Conservation (phyloP, 176 grass and related monocot genomes). For the Oryza rufipogon region DNA sequence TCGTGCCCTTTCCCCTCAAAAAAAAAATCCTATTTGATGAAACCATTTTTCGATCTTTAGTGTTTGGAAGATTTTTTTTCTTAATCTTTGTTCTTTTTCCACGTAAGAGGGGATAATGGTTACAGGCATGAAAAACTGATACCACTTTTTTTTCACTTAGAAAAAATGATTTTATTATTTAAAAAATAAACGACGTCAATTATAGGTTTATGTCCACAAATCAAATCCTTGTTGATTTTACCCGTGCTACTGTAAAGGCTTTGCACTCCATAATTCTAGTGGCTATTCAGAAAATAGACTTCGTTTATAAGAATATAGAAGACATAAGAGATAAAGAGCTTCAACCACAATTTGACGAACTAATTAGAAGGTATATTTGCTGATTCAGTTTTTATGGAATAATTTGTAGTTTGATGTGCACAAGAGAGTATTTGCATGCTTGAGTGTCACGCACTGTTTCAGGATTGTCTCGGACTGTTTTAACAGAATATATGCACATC, state of each 20-base stretch:
- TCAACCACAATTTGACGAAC: slow-evolving; percentile 67
- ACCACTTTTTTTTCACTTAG: no score
- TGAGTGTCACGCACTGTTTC: not conserved
- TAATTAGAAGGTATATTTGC: slow-evolving; percentile 64
- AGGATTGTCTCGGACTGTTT: not conserved
- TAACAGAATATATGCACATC: not conserved
- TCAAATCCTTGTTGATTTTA: slow-evolving; percentile 53
- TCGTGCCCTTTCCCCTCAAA: no score
- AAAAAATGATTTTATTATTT: no score
- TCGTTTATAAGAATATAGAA: slow-evolving; percentile 67
- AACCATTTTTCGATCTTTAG: no score
- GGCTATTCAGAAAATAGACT: slow-evolving; percentile 67
- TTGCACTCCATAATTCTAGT: slow-evolving; percentile 74
- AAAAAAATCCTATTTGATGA: no score
- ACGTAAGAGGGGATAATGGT: no score
- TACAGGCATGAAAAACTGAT: no score
- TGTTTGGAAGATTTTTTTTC: no score
- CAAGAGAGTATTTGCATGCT: not conserved
- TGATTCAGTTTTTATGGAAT: not conserved
- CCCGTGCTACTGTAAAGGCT: slow-evolving; percentile 62
- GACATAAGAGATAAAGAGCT: slow-evolving; percentile 81
- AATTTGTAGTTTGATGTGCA: not conserved
- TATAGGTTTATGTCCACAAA: not conserved
- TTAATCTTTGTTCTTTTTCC: no score
- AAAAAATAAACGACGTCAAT: no score